Base-by-base conservation (phyloP, 805 yeast genomes). In the Barnettozyma sucrosica region DNA sequence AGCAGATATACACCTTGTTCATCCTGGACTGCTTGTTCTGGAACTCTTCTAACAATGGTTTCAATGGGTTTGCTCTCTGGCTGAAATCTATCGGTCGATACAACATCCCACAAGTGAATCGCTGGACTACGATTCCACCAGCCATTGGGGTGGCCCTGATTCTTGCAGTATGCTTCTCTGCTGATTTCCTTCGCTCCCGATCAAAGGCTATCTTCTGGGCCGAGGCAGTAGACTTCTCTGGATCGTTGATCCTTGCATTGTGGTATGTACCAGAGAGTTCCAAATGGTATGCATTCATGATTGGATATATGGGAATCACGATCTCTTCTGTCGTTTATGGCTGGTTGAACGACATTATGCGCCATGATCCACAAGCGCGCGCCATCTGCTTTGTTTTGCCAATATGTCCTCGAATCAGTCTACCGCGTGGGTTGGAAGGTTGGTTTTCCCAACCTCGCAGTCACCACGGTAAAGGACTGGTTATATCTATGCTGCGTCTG, bases 271-370 rank as follows among this genome's bases (percentile, higher is more conserved):
- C 78, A 0, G 68, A 66, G 45, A 52, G 67, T 21, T 77, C 80
- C 18, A 74, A 76, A 60, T 76, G 81, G 80, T 74, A 72, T 62
- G 81, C 74, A 2, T 77, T 45, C 21, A 77, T 74, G 1, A 59
- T 77, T 19, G 41, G 41, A 2, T 45, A 45, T 18, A 40, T 45
- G 28, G 23, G 33, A 13, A 21, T 41, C 19, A 41, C 44, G 14
- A 40, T 45, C 7, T 33, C 44, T 5, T 41, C 48, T 3, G 48
- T 45, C 28, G 30, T 45, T 13, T 80, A 79, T 58, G 70, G 79
- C 18, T 79, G 82, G 81, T 72, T 74, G 47, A 76, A 76, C 53
- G 83, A 79, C 61, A 77, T 79, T 34, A 72, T 79, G 49, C 69
- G 83, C 43, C 69, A 73, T 44, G 80, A 79, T 53, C 70, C 76